Conservation (phyloP, 2,329 filamentous ascomycete species). For the Shiraia sp. region DNA sequence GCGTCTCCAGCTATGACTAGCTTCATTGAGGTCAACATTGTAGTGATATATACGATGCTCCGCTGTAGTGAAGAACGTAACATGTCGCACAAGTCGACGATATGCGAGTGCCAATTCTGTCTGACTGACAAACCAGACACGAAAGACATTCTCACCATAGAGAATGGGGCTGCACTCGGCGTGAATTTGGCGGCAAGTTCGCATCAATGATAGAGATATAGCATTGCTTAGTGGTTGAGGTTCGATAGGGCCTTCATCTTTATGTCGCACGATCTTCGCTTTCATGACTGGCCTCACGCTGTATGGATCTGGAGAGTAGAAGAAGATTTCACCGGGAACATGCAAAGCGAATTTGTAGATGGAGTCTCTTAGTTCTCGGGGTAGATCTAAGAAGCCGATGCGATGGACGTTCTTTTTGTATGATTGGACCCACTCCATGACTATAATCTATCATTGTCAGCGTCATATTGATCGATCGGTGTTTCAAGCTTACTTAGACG, state of each 20-base stretch:
- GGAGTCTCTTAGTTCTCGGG: slow-evolving; percentile 35
- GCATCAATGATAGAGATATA: slow-evolving; percentile 32
- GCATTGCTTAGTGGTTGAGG: slow-evolving; percentile 20
- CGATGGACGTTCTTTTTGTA: slow-evolving; percentile 12
- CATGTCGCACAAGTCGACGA: slow-evolving; percentile 22
- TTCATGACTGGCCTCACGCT: slow-evolving; percentile 12
- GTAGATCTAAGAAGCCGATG: slow-evolving; percentile 35
- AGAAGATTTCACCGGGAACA: slow-evolving; percentile 32
- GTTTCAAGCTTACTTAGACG: no score
- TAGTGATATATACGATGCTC: slow-evolving; percentile 30
- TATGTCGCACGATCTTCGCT: slow-evolving; percentile 30
- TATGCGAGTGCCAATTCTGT: slow-evolving; percentile 21
- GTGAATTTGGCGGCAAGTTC: slow-evolving; percentile 48
- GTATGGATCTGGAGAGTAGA: slow-evolving; percentile 26
- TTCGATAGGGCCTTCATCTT: slow-evolving; percentile 24
- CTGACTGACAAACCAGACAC: slow-evolving; percentile 20
- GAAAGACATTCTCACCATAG: slow-evolving; percentile 54
- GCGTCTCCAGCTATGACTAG: slow-evolving; percentile 32
- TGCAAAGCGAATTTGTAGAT: slow-evolving; percentile 28
- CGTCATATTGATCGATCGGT: no score
- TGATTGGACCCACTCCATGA: slow-evolving; percentile 27
- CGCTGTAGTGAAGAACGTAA: slow-evolving; percentile 24
- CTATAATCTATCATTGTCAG: no score
- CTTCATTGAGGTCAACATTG: slow-evolving; percentile 24
- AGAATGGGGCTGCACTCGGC: slow-evolving; percentile 50